Conservation (phyloP, 108 stramenopile genomes). For the Cylindrotheca closterium region DNA sequence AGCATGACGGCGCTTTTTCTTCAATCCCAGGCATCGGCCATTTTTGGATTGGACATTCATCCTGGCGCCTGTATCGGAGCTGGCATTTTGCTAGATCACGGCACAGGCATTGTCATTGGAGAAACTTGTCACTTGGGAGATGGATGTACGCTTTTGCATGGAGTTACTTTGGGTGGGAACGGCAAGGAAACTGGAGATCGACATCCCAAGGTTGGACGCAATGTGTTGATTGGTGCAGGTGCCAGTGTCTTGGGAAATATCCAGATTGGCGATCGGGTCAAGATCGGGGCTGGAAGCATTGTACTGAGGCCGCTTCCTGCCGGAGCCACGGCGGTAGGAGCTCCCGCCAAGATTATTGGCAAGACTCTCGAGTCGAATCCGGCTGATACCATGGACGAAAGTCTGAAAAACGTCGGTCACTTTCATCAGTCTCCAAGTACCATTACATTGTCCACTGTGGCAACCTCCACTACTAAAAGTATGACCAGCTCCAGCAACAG, state of each 20-base stretch:
- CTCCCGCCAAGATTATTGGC: slow-evolving; percentile 55
- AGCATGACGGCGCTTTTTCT: slow-evolving; percentile 60
- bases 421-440: slow-evolving; percentile 16
- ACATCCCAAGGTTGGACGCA: slow-evolving; percentile 78
- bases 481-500: background rate
- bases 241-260: slow-evolving; percentile 47
- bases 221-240: slow-evolving; percentile 65
- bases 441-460: background rate
- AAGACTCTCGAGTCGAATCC: slow-evolving; percentile 17
- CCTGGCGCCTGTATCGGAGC: slow-evolving; percentile 70
- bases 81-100: slow-evolving; percentile 86
- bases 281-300: slow-evolving; percentile 56
- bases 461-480: slow-evolving; percentile 1
- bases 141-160: slow-evolving; percentile 79
- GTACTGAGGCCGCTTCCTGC: slow-evolving; percentile 46
- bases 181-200: slow-evolving; percentile 76
- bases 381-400: slow-evolving; percentile 33
- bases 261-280: slow-evolving; percentile 40
- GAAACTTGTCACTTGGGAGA: slow-evolving; percentile 79
- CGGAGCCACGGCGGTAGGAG: slow-evolving; percentile 42
- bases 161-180: slow-evolving; percentile 81
- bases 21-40: slow-evolving; percentile 72
- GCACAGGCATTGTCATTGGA: slow-evolving; percentile 89
- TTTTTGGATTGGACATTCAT: slow-evolving; percentile 86
- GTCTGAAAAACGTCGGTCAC: slow-evolving; percentile 13